Percentiles rank a stretch among this genome's conserved stretches.
Conservation (phyloP, 257 asterid species). For the Solanum tarapatanum region DNA sequence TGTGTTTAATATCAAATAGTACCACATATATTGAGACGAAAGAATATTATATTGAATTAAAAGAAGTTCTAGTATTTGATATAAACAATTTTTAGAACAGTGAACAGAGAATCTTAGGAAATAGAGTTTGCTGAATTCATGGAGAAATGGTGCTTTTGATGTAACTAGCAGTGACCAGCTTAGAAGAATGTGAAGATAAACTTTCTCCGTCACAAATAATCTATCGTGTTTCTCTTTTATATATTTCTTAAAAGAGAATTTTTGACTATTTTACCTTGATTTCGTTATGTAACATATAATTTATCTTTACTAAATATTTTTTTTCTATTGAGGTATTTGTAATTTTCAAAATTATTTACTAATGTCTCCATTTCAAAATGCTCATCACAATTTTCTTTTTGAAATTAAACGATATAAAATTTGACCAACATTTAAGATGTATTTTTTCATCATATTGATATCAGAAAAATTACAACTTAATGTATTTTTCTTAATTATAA, state of each 20-base stretch:
- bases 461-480: not conserved
- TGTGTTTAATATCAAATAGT: not conserved
- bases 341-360: not conserved
- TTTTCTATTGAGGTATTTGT: not conserved
- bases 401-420: not conserved
- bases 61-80: not conserved
- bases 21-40: not conserved
- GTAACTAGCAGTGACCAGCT: not conserved
- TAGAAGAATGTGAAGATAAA: not conserved
- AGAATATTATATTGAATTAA: not conserved
- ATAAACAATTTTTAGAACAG: not conserved
- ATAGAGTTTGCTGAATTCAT: constrained; percentile 11
- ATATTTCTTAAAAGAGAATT: not conserved
- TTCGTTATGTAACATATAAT: not conserved
- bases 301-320: not conserved
- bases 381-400: not conserved
- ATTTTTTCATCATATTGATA: not conserved
- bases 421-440: not conserved
- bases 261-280: not conserved
- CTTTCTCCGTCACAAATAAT: not conserved
- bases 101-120: constrained; percentile 3
- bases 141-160: not conserved
- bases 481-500: not conserved
- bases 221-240: not conserved
- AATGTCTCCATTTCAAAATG: not conserved